Percentiles rank a stretch among this genome's conserved stretches.
These are phyloP conservation scores for Cadophora sp. DNA, from an alignment of 2,329 filamentous ascomycete species.

Conservation along the genomic window DNA sequence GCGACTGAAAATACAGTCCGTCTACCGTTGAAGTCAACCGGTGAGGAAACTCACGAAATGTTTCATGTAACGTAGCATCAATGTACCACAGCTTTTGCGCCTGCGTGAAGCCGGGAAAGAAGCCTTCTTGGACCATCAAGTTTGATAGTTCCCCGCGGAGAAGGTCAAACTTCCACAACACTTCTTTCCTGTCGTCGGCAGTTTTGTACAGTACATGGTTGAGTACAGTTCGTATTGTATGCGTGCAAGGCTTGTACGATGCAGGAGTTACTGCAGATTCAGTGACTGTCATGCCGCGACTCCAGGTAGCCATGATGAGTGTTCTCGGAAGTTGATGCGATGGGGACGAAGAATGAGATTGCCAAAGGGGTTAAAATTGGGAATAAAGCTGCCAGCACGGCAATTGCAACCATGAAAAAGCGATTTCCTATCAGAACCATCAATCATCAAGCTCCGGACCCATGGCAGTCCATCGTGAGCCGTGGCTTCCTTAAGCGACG, in stretches of 20 bases:
- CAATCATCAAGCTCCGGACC: too few relatives aligned
- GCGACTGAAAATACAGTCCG: background rate
- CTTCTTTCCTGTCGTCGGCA: background rate
- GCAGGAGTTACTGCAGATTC: too few relatives aligned
- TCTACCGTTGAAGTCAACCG: background rate
- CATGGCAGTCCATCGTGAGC: too few relatives aligned
- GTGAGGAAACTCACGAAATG: background rate
- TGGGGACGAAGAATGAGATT: background rate
- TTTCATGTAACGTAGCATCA: background rate
- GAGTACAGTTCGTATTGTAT: background rate
- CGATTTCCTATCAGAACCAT: too few relatives aligned
- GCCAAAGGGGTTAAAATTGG: too few relatives aligned
- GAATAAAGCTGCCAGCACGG: too few relatives aligned
- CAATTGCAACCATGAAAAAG: too few relatives aligned
- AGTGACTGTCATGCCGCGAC: too few relatives aligned
- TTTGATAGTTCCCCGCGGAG: background rate
- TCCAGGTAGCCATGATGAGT: background rate
- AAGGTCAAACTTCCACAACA: background rate
- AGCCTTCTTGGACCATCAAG: background rate
- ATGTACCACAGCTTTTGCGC: conserved; percentile 7
- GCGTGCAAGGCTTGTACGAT: background rate
- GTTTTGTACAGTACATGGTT: too few relatives aligned
- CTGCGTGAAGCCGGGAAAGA: background rate
- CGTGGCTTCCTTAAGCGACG: too few relatives aligned
- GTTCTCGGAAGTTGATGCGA: background rate